Evolutionary conservation across 1,284 basidiomycete genomes (phyloP).

Genomic region (Leccinum holopus): DNA sequence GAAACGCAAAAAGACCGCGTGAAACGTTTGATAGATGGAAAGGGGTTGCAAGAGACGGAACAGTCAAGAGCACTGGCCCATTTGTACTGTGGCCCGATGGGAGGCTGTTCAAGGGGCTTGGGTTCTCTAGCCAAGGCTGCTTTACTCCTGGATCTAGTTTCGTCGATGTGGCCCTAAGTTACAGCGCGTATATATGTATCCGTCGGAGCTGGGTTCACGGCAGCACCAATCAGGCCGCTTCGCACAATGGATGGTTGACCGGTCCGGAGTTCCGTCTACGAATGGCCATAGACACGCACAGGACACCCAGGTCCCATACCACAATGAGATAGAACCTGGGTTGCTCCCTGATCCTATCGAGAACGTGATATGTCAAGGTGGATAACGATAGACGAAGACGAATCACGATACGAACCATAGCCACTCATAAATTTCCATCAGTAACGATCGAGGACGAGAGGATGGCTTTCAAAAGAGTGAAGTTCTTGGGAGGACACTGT

Average conservation of each 20-base stretch:
- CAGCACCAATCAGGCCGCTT: background rate
- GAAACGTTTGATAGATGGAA: background rate
- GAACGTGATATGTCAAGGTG: background rate
- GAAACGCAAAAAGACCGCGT: background rate
- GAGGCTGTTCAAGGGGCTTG: background rate
- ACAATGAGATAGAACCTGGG: background rate
- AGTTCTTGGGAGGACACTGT: slow-evolving; percentile 4
- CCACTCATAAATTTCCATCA: background rate
- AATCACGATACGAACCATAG: background rate
- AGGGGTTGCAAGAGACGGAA: background rate
- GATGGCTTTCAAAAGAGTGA: background rate
- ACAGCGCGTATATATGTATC: background rate
- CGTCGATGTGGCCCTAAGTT: background rate
- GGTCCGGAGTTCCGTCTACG: background rate
- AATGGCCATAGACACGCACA: background rate
- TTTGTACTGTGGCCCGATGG: too few relatives aligned
- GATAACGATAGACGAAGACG: background rate
- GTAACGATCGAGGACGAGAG: slow-evolving; percentile 19
- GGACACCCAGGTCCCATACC: too few relatives aligned
- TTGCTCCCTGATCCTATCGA: background rate
- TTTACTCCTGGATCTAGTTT: background rate
- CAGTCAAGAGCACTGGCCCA: background rate
- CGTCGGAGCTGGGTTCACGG: background rate
- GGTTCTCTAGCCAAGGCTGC: background rate
- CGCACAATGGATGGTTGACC: background rate